Base-by-base conservation (phyloP, 164 flowering plant species). In the Stephania cephalantha region DNA sequence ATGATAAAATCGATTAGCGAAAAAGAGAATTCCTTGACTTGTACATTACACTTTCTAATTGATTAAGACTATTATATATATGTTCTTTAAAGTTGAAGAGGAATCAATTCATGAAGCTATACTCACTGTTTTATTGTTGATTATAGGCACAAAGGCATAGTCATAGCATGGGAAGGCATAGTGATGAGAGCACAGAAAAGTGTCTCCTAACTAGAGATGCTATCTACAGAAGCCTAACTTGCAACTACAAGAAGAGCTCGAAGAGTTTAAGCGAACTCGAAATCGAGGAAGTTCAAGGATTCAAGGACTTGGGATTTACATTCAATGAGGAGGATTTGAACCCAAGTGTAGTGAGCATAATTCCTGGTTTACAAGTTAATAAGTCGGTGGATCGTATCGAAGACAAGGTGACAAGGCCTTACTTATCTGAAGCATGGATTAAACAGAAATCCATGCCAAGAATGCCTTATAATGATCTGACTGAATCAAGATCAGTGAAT, bases 391-490 rank as follows among this genome's bases (percentile, higher is more conserved):
- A 76, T 12, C 20, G 53, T 1, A 55, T 64, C 6, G 76, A 73
- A 9, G 82, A 77, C 22, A 81, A 69, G 46, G 78, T 71, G 13
- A 83, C 79, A 73, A 82, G 84, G 72, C 90, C 90, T 8, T 86
- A 88, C 80, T 82, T 88, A 4, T 87, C 97, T 12, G 90, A 88
- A 76, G 85, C 90, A 74, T 89, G 92, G 94, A 42, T 76, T 44
- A 74, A 31, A 8, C 85, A 79, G 42, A 82, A 83, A 76, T 78
- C 81, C 72, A 71, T 73, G 0, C 86, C 88, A 61, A 77, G 80
- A 18, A 71, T 81, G 25, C 89, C 89, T 5, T 35, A 35, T 35
- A 35, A 35, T 35, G 78, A 77, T 25, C 82, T 85, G 86, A 83
- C 30, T 53, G 77, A 79, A 17, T 78, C 64, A 7, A 82, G 72